These are phyloP conservation scores for Obelidium mucronatum DNA, from an alignment of 192 early-diverging fungal species.

Conservation along the genomic window DNA sequence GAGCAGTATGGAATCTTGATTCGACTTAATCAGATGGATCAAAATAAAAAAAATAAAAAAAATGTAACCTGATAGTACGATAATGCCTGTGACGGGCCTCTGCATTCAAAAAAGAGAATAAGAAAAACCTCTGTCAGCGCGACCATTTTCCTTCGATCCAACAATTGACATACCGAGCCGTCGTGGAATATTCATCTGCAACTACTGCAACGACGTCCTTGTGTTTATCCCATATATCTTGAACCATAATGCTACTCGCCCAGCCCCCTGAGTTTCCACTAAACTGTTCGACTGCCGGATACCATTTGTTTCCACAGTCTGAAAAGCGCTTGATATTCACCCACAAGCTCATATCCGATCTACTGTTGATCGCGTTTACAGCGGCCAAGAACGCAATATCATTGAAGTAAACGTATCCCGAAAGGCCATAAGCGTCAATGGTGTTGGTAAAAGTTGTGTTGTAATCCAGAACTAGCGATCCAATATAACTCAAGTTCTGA, in stretches of 20 bases:
- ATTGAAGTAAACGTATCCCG: not conserved
- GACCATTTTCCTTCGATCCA: not conserved
- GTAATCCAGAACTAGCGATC: not conserved
- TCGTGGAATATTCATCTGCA: not conserved
- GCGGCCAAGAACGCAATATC: not conserved
- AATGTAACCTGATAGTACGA: no score
- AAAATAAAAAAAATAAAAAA: no score
- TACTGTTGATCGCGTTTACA: not conserved
- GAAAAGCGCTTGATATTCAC: not conserved
- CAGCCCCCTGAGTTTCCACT: not conserved
- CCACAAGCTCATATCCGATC: not conserved
- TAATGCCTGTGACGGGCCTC: not conserved
- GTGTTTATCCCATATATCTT: not conserved
- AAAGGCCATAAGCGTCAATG: not conserved
- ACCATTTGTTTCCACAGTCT: constrained; percentile 6
- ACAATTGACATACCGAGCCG: not conserved
- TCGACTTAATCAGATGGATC: not conserved
- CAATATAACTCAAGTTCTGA: not conserved
- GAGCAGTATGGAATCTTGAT: constrained; percentile 2
- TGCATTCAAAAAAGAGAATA: not conserved
- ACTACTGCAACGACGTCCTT: constrained; percentile 2
- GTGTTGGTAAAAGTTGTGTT: not conserved
- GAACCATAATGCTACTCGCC: not conserved
- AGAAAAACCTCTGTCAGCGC: not conserved
- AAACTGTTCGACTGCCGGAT: not conserved